Base-by-base conservation (phyloP, 768 basidiomycete species). In the Leccinum incarnatum region DNA sequence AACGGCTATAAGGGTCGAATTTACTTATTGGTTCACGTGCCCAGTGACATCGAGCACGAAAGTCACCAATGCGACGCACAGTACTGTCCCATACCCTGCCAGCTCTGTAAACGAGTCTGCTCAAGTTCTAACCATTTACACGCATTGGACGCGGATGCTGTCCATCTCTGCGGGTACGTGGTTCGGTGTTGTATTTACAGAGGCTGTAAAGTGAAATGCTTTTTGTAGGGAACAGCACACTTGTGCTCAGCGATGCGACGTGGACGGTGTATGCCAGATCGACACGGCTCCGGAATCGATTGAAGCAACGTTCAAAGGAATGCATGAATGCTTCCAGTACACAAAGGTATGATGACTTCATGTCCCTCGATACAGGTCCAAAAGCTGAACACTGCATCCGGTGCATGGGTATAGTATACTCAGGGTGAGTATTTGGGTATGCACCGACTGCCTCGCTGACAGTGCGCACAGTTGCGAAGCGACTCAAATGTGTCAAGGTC, bases 121-220 rank as follows among this genome's bases (percentile, higher is more conserved):
- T 70, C 75, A 3, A 68, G 69, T 55, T 46, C 60, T 6, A 68
- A 81, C 55, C 85, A 87, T 69, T 72, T 87, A 12, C 85, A 87
- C 50, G 83, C 77, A 0, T 67, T 84, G 23, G 68, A 76, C 23
- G 57, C 56, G 2, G 69, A 57, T 3, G 73, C 74, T 0, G 51
- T 77, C 21, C 85, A 87, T 73, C 78, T 87, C 51, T 87, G 85
- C 73, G 84, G 84, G 86, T 84, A 36, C 29, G 72, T 67, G 36
- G 57, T 56, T 30, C 23, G 2, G 23, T 23, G 23, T 2, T 23
- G 2, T 23, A 23, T 23, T 51, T 47, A 15, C 8, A 32, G 32
- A 34, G 32, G 5, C 9, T 12, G 0, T 15, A 72, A 72, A 48
- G 29, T n/a, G 6, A 65, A 40, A 25, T 21, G 0, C 10, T n/a